Evolutionary conservation across 1,139 yeast genomes (phyloP).

Genomic region (Zygosaccharomyces sapae): DNA sequence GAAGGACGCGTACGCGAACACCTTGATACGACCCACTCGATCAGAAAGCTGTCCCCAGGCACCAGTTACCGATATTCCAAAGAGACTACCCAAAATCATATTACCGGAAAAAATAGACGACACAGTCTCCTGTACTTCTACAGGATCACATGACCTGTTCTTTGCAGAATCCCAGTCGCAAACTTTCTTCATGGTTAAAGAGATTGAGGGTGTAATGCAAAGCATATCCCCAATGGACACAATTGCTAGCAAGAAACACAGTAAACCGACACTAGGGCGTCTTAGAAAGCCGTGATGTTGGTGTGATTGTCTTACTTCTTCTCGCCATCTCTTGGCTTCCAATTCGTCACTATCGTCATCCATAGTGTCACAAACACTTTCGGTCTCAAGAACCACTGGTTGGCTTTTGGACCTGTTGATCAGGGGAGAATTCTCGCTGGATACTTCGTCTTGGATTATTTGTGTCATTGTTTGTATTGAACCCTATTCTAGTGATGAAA

Average conservation of each 20-base stretch:
- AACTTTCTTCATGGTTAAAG: conserved; percentile 30
- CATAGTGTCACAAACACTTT: conserved; percentile 6
- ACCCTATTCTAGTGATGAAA: too few relatives aligned
- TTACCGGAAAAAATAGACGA: conserved; percentile 15
- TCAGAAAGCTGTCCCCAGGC: conserved; percentile 28
- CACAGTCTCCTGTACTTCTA: conserved; percentile 32
- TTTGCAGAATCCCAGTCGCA: conserved; percentile 23
- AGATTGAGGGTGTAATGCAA: conserved; percentile 32
- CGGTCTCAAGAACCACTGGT: conserved; percentile 5
- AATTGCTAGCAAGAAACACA: conserved; percentile 31
- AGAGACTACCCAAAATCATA: conserved; percentile 17
- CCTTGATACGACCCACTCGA: conserved; percentile 24
- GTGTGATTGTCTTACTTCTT: conserved; percentile 23
- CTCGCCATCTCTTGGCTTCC: conserved; percentile 22
- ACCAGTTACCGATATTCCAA: conserved; percentile 24
- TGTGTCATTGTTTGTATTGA: background rate
- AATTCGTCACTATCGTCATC: conserved; percentile 18
- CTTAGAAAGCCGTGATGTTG: conserved; percentile 27
- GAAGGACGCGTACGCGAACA: conserved; percentile 20
- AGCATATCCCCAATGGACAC: conserved; percentile 26
- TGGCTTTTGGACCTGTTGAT: background rate
- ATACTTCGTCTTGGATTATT: background rate
- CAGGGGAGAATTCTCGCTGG: background rate
- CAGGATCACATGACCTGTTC: conserved; percentile 28
- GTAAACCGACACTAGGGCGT: conserved; percentile 33